Evolutionary conservation across 2,329 filamentous ascomycete species (phyloP).

Genomic region (Cryphonectria parasitica): DNA sequence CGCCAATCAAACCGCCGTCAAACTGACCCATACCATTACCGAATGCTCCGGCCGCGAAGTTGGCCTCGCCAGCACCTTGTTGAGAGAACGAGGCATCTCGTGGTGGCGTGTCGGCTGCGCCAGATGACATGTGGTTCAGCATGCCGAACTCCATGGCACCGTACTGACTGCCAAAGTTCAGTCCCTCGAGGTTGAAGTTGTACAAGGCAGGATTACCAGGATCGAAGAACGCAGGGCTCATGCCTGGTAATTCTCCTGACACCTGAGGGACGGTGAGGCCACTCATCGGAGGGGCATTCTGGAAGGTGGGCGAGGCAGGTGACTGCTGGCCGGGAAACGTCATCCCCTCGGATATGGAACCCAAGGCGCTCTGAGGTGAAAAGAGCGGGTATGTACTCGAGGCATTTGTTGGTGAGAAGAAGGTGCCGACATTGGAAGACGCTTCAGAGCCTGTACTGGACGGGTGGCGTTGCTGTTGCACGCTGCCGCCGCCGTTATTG

Average conservation of each 20-base stretch:
- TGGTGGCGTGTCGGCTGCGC: conserved; percentile 77
- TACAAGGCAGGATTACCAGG: conserved; percentile 90
- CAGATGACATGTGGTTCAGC: conserved; percentile 94
- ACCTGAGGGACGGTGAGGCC: conserved; percentile 54
- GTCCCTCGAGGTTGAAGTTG: conserved; percentile 92
- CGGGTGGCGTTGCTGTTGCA: conserved; percentile 44
- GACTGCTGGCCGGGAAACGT: conserved; percentile 70
- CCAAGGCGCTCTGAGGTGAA: conserved; percentile 51
- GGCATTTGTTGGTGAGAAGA: conserved; percentile 52
- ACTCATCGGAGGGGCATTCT: conserved; percentile 52
- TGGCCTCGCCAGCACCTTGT: conserved; percentile 42
- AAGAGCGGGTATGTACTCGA: conserved; percentile 56
- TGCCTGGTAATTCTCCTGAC: conserved; percentile 54
- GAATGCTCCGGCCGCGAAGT: conserved; percentile 53
- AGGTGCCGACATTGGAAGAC: conserved; percentile 46
- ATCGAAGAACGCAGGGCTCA: conserved; percentile 72
- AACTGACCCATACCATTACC: conserved; percentile 55
- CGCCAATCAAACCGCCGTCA: conserved; percentile 54
- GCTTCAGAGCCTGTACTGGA: conserved; percentile 53
- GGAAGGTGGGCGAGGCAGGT: conserved; percentile 75
- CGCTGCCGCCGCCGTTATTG: background rate
- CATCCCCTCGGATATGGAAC: conserved; percentile 51
- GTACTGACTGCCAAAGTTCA: conserved; percentile 96
- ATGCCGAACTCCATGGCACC: conserved; percentile 95
- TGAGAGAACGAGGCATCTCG: conserved; percentile 59